Percentiles rank a stretch among this genome's conserved stretches.
phyloP scores from a whole-genome alignment of 2,329 filamentous ascomycete genomes.

The Emydomyces testavorans region DNA sequence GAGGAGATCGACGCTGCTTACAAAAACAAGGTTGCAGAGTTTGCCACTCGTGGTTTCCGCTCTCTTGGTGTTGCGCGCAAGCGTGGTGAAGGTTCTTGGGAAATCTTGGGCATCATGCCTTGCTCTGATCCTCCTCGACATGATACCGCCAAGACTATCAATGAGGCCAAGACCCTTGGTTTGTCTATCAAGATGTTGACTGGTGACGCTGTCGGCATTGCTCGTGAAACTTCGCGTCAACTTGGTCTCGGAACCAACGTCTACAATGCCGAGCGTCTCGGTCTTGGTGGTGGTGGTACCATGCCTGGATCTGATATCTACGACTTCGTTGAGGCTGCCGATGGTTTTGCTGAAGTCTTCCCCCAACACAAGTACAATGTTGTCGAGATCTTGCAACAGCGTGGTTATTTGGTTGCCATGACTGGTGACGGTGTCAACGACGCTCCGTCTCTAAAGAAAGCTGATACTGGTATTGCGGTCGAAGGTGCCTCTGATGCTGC shows the following conservation, averaged over 20 bases:
- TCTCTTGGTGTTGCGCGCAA: slow-evolving; percentile 88
- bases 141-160: slow-evolving; percentile 81
- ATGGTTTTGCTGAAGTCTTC: slow-evolving; percentile 91
- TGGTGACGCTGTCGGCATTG: slow-evolving; percentile 86
- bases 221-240: slow-evolving; percentile 80
- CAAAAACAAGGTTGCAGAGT: slow-evolving; percentile 86
- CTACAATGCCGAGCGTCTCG: slow-evolving; percentile 85
- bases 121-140: slow-evolving; percentile 84
- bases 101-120: slow-evolving; percentile 90
- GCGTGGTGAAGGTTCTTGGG: slow-evolving; percentile 68
- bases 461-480: slow-evolving; percentile 91
- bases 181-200: slow-evolving; percentile 94
- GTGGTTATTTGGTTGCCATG: slow-evolving; percentile 90
- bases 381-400: slow-evolving; percentile 84
- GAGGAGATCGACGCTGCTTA: slow-evolving; percentile 69
- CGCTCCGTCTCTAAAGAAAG: slow-evolving; percentile 83
- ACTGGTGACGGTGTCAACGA: slow-evolving; percentile 95
- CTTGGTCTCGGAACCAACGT: slow-evolving; percentile 86
- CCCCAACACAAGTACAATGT: slow-evolving; percentile 93
- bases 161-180: slow-evolving; percentile 77
- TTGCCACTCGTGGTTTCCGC: slow-evolving; percentile 85
- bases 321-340: slow-evolving; percentile 88
- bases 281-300: slow-evolving; percentile 78
- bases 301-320: slow-evolving; percentile 91
- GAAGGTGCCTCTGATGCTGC: slow-evolving; percentile 86